Conservation (phyloP, 2,329 filamentous ascomycete genomes). For the Pseudogymnoascus sp. region DNA sequence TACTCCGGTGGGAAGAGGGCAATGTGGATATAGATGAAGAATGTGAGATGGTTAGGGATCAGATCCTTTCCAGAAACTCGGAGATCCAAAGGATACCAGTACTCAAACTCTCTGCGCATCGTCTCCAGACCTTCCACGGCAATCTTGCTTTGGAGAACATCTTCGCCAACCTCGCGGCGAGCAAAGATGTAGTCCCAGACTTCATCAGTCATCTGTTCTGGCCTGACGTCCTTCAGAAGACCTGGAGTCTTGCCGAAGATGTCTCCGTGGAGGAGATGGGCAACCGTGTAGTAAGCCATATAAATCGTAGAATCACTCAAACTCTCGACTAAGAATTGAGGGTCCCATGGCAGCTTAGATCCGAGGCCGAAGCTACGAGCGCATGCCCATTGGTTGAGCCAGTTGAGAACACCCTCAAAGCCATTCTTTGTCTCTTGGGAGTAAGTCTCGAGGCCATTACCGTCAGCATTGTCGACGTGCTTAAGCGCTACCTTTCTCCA, state of each 20-base stretch:
- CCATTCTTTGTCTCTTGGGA: constrained; percentile 67
- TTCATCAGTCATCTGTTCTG: constrained; percentile 87
- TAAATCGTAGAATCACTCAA: constrained; percentile 91
- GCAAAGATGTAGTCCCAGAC: constrained; percentile 96
- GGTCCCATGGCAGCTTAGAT: constrained; percentile 91
- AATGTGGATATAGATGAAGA: constrained; percentile 89
- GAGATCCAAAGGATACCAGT: constrained; percentile 92
- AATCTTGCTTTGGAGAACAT: constrained; percentile 62
- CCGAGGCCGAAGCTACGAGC: constrained; percentile 86
- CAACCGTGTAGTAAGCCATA: constrained; percentile 70
- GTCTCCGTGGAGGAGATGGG: constrained; percentile 68
- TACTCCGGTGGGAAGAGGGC: constrained; percentile 82
- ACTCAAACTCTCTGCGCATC: constrained; percentile 88
- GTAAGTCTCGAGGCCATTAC: constrained; percentile 70
- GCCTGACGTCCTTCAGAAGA: constrained; percentile 53
- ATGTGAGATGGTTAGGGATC: constrained; percentile 89
- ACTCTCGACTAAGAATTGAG: constrained; percentile 82
- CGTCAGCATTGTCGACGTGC: constrained; percentile 61
- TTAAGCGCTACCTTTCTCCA: constrained; percentile 74
- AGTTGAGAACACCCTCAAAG: constrained; percentile 79
- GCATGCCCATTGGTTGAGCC: constrained; percentile 95
- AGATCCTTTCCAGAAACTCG: constrained; percentile 86
- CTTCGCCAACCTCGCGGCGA: constrained; percentile 61
- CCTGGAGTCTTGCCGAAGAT: constrained; percentile 73
- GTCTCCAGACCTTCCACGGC: constrained; percentile 64